These are phyloP conservation scores for Anthracocystis panici-leucophaei DNA, from an alignment of 1,284 basidiomycete genomes.

Conservation along the genomic window DNA sequence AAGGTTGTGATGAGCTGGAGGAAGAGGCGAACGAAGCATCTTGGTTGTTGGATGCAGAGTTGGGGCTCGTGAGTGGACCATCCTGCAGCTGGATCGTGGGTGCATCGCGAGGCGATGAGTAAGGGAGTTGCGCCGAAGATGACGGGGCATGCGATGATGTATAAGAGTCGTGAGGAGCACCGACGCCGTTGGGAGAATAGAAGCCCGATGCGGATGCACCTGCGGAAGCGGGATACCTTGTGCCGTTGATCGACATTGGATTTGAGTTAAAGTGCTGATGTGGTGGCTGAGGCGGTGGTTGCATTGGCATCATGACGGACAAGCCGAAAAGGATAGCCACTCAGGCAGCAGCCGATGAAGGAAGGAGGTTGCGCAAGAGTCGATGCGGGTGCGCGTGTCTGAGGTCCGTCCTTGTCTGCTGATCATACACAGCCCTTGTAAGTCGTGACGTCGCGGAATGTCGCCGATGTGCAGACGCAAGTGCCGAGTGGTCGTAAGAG, in stretches of 20 bases:
- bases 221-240: constrained; percentile 11
- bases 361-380: too few species aligned
- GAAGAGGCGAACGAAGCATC: constrained; percentile 36
- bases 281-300: constrained; percentile 46
- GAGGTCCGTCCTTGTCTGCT: too few species aligned
- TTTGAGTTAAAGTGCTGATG: constrained; percentile 43
- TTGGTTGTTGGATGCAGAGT: constrained; percentile 16
- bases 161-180: constrained; percentile 15
- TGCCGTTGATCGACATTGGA: constrained; percentile 30
- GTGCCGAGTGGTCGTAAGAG: too few species aligned
- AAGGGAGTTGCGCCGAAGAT: constrained; percentile 11
- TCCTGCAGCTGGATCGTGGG: constrained; percentile 38
- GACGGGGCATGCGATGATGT: constrained; percentile 18
- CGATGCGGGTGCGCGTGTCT: too few species aligned
- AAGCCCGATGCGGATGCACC: constrained; percentile 23
- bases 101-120: constrained; percentile 21
- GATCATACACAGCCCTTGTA: too few species aligned
- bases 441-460: too few species aligned
- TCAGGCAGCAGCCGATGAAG: not conserved
- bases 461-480: too few species aligned
- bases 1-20: constrained; percentile 27
- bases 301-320: constrained; percentile 50
- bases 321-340: not conserved
- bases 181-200: constrained; percentile 29
- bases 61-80: constrained; percentile 25